phyloP scores from a whole-genome alignment of 208 protist genomes.

The Acanthamoeba sp. region DNA sequence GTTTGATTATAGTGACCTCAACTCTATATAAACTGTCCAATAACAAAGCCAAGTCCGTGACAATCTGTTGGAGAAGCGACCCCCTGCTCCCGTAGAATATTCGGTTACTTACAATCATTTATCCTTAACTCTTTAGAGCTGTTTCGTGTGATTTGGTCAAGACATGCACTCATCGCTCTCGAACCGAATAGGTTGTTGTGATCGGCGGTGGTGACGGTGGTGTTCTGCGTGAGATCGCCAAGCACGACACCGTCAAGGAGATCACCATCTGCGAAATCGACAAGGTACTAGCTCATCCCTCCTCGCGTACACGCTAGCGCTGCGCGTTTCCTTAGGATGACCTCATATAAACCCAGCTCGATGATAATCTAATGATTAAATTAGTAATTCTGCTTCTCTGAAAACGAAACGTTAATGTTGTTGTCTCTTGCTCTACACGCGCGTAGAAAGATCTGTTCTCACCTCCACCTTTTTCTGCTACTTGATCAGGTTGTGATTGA shows the following conservation, averaged over 20 bases:
- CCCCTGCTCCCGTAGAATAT: conserved; percentile 1
- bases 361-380: background rate
- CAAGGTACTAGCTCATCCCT: conserved; percentile 74
- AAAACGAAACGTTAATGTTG: background rate
- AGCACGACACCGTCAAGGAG: conserved; percentile 94
- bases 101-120: background rate
- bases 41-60: conserved; percentile 13
- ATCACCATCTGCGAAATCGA: conserved; percentile 98
- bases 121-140: background rate
- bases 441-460: background rate
- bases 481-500: conserved; percentile 84
- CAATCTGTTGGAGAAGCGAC: conserved; percentile 17
- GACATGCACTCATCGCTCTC: no score
- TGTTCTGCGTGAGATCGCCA: conserved; percentile 96
- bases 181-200: conserved; percentile 94
- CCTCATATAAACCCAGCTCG: background rate
- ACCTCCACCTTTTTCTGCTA: background rate
- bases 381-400: background rate
- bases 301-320: no score
- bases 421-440: background rate
- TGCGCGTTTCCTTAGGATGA: conserved; percentile 16
- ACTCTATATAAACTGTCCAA: conserved; percentile 34
- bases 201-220: conserved; percentile 98
- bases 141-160: no score
- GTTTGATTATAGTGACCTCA: conserved; percentile 11